Conservation (phyloP, 2,329 filamentous ascomycete genomes). For the Drechslera avenae region DNA sequence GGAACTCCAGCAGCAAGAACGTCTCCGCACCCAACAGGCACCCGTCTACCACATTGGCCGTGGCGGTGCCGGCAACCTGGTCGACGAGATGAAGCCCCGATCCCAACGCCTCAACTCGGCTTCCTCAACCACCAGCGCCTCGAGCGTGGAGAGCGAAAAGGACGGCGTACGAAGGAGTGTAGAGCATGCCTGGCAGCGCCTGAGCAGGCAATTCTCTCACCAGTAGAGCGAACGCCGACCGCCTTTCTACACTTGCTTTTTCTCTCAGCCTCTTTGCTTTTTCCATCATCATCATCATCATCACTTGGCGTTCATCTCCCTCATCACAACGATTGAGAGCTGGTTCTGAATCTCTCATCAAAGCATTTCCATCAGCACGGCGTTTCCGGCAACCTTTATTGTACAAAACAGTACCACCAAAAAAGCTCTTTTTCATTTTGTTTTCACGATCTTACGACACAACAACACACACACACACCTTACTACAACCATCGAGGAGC, state of each 20-base stretch:
- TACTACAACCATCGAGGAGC: too few species aligned
- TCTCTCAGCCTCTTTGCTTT: conserved; percentile 4
- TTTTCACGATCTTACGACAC: not conserved
- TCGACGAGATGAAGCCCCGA: conserved; percentile 48
- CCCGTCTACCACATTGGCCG: conserved; percentile 69
- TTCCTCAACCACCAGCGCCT: conserved; percentile 25
- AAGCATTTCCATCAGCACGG: conserved; percentile 19
- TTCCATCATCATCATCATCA: not conserved
- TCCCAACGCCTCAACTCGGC: conserved; percentile 38
- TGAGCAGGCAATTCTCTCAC: conserved; percentile 43
- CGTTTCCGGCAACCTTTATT: conserved; percentile 14
- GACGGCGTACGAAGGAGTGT: conserved; percentile 40
- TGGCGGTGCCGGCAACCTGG: conserved; percentile 63
- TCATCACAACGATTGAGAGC: conserved; percentile 35
- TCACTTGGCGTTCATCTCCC: conserved; percentile 1
- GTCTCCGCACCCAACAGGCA: conserved; percentile 59
- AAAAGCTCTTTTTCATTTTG: conserved; percentile 20
- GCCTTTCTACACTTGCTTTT: not conserved
- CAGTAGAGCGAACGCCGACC: conserved; percentile 16
- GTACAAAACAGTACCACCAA: conserved; percentile 15
- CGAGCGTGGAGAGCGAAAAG: conserved; percentile 35
- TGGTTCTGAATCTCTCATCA: conserved; percentile 49
- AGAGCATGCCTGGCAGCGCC: conserved; percentile 45
- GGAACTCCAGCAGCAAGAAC: conserved; percentile 64
- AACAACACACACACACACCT: too few species aligned